These are phyloP conservation scores for Beauveria brongniartii DNA, from an alignment of 2,329 filamentous ascomycete genomes.

Conservation along the genomic window DNA sequence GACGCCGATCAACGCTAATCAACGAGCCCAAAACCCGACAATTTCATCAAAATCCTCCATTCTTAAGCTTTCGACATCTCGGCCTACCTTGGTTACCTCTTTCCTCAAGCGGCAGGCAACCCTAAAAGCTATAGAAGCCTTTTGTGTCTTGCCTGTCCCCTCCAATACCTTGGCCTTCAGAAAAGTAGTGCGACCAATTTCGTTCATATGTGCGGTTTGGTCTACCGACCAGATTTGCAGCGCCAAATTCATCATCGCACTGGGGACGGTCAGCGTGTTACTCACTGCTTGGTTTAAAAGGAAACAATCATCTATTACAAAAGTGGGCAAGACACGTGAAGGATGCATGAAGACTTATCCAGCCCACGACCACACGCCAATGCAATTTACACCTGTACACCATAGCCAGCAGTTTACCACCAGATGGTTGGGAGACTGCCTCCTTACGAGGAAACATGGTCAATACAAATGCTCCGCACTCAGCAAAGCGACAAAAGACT, in stretches of 20 bases:
- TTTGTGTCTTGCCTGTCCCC: constrained; percentile 6
- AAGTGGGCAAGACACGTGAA: too few relatives aligned
- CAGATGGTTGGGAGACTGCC: too few relatives aligned
- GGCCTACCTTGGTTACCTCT: constrained; percentile 10
- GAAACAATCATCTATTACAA: neutral
- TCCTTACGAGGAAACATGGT: too few relatives aligned
- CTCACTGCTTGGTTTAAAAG: neutral
- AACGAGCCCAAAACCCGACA: constrained; percentile 11
- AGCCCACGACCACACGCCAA: too few relatives aligned
- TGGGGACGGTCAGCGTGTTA: neutral
- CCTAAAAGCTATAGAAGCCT: constrained; percentile 7
- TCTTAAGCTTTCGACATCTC: neutral
- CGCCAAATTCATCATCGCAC: neutral
- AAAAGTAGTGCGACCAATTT: constrained; percentile 13
- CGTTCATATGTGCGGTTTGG: constrained; percentile 10
- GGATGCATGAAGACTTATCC: too few relatives aligned
- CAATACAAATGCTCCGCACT: too few relatives aligned
- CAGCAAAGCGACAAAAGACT: too few relatives aligned
- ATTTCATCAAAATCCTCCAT: constrained; percentile 12
- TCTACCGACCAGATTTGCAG: constrained; percentile 8
- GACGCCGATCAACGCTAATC: neutral
- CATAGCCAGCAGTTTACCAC: too few relatives aligned
- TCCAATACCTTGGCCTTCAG: constrained; percentile 11
- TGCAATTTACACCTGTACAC: too few relatives aligned
- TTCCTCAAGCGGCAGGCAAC: constrained; percentile 10